Conservation (phyloP, 2,329 filamentous ascomycete species). For the Ilyonectria robusta region DNA sequence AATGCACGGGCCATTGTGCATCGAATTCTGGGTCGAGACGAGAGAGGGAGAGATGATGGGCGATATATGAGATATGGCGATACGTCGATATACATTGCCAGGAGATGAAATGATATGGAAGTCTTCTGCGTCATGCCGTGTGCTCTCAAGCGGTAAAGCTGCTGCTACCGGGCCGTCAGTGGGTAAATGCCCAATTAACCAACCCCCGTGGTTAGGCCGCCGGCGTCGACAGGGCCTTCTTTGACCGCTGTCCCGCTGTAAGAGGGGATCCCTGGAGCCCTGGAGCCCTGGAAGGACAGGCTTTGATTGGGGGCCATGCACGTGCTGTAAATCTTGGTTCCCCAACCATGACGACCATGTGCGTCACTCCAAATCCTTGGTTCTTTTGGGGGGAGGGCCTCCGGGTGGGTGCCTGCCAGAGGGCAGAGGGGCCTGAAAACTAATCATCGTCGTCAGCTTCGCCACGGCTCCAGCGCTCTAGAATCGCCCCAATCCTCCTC, state of each 20-base stretch:
- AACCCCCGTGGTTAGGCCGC: conserved; percentile 20
- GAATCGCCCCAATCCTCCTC: background rate
- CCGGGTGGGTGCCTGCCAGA: conserved; percentile 24
- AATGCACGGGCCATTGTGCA: conserved; percentile 17
- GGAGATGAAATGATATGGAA: background rate
- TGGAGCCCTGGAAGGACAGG: too few relatives aligned
- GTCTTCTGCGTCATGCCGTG: background rate
- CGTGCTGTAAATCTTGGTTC: conserved; percentile 34
- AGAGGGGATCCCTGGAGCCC: background rate
- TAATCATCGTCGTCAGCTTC: conserved; percentile 45
- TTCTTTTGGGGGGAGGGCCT: background rate
- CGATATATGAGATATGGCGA: background rate
- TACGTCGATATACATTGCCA: too few relatives aligned
- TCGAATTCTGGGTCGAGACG: background rate
- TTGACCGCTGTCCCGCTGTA: conserved; percentile 1
- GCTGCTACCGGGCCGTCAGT: background rate
- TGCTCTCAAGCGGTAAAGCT: background rate
- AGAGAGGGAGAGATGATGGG: background rate
- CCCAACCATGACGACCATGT: conserved; percentile 52
- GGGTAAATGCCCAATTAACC: conserved; percentile 12
- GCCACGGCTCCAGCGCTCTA: conserved; percentile 36
- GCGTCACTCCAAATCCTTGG: conserved; percentile 44
- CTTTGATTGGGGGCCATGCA: conserved; percentile 26
- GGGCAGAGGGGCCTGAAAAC: conserved; percentile 23
- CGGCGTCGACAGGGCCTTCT: conserved; percentile 1